phyloP scores from a whole-genome alignment of 2,329 filamentous ascomycete genomes.

The Penicillium sp. region DNA sequence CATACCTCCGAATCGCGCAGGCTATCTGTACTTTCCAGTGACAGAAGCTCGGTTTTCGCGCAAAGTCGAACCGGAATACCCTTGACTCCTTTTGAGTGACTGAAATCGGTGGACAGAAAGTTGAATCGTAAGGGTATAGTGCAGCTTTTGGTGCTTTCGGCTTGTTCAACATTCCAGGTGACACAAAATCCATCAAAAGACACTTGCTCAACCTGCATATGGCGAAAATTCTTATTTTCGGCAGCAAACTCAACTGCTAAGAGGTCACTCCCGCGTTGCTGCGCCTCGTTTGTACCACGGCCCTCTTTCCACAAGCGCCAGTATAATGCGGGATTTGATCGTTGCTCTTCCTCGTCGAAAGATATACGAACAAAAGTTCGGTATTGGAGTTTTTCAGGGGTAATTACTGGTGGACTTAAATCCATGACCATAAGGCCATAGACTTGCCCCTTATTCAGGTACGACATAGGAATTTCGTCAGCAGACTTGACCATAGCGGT shows the following conservation, averaged over 20 bases:
- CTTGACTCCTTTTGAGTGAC: constrained; percentile 94
- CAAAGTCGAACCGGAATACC: constrained; percentile 89
- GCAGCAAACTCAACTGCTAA: constrained; percentile 79
- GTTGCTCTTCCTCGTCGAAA: constrained; percentile 94
- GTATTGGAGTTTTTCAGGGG: constrained; percentile 69
- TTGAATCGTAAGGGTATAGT: constrained; percentile 92
- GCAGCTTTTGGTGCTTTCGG: constrained; percentile 69
- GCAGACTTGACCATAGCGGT: constrained; percentile 89
- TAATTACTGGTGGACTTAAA: constrained; percentile 65
- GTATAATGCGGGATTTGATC: constrained; percentile 77
- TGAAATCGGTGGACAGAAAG: constrained; percentile 96
- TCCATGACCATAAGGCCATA: constrained; percentile 87
- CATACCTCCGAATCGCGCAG: constrained; percentile 67
- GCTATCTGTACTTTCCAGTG: constrained; percentile 48
- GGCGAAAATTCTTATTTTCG: neutral
- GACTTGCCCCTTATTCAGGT: constrained; percentile 95
- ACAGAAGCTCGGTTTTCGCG: constrained; percentile 72
- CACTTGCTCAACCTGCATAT: constrained; percentile 69
- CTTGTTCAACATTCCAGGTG: constrained; percentile 73
- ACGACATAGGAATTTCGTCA: constrained; percentile 94
- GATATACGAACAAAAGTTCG: constrained; percentile 93
- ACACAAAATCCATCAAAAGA: constrained; percentile 93
- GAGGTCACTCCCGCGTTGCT: constrained; percentile 87
- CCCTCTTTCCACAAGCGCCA: constrained; percentile 98
- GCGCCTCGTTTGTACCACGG: constrained; percentile 90